These are phyloP conservation scores for Adansonia gregorii DNA, from an alignment of 441 rosid genomes.

Conservation along the genomic window DNA sequence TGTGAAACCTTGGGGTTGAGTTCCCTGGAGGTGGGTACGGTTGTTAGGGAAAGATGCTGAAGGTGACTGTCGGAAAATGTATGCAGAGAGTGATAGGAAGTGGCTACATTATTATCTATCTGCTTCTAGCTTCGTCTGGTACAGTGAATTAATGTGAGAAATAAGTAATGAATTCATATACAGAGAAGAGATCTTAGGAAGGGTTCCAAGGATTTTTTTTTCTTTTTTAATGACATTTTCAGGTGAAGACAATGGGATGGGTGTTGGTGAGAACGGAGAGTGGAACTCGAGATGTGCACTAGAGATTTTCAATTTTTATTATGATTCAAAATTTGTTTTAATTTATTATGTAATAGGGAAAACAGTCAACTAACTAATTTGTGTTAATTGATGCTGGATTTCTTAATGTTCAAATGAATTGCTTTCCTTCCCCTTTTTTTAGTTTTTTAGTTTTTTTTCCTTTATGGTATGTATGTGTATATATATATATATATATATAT, in stretches of 20 bases:
- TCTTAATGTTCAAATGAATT: background rate
- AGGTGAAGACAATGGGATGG: constrained; percentile 1
- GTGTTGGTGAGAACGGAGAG: constrained; percentile 7
- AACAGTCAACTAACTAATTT: constrained; percentile 8
- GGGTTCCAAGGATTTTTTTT: constrained; percentile 7
- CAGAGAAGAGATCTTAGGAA: background rate
- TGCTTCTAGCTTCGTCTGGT: constrained; percentile 20
- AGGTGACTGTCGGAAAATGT: background rate
- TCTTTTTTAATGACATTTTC: background rate
- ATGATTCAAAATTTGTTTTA: constrained; percentile 8
- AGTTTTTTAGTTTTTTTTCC: no score
- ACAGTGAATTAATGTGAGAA: constrained; percentile 14
- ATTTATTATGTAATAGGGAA: constrained; percentile 8
- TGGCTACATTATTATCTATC: background rate
- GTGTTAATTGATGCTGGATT: constrained; percentile 18
- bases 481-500: no score
- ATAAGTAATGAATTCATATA: background rate
- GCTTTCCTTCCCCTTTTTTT: background rate
- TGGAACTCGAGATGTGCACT: background rate
- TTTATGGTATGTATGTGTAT: no score
- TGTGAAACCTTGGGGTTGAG: background rate
- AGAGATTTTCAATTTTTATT: background rate
- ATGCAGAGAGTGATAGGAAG: background rate
- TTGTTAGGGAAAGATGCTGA: constrained; percentile 19
- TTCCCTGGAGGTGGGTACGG: background rate